phyloP scores from a whole-genome alignment of 164 flowering plant genomes.

The Cinnamomum micranthum region DNA sequence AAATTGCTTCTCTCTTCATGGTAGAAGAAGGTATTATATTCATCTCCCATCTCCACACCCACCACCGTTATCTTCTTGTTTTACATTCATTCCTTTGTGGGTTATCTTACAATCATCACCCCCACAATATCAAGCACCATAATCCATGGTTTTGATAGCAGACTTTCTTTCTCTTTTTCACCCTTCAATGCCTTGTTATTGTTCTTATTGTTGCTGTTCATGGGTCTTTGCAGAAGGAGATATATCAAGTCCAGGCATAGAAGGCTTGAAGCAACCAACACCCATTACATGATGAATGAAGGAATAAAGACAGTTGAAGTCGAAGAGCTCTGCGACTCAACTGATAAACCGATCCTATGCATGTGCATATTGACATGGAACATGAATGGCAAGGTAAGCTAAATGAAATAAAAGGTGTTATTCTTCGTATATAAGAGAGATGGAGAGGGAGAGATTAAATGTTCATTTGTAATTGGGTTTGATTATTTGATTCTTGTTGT shows the following conservation, averaged over 20 bases:
- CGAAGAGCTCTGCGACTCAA: conserved; percentile 32
- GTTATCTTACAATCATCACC: not conserved
- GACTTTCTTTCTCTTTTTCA: not conserved
- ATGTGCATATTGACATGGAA: conserved; percentile 77
- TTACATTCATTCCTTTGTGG: not conserved
- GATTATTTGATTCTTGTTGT: not conserved
- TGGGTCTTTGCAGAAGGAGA: conserved; percentile 23
- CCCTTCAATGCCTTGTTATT: not conserved
- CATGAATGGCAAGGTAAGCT: conserved; percentile 71
- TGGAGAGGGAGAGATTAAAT: too few species aligned
- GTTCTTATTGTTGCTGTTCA: not conserved
- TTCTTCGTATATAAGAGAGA: not conserved
- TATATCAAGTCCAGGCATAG: conserved; percentile 15
- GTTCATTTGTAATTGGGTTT: not conserved
- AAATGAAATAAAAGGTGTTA: not conserved
- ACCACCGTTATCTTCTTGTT: not conserved
- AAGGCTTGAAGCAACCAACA: conserved; percentile 9
- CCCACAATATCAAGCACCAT: not conserved
- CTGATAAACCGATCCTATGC: conserved; percentile 37
- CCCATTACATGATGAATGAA: conserved; percentile 23
- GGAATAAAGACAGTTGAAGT: conserved; percentile 50
- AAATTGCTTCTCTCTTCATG: conserved; percentile 15
- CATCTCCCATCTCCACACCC: not conserved
- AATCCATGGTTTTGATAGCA: not conserved
- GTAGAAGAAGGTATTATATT: conserved; percentile 1